Base-by-base conservation (phyloP, 2,329 filamentous ascomycete genomes). In the Sclerotinia sclerotiorum region DNA sequence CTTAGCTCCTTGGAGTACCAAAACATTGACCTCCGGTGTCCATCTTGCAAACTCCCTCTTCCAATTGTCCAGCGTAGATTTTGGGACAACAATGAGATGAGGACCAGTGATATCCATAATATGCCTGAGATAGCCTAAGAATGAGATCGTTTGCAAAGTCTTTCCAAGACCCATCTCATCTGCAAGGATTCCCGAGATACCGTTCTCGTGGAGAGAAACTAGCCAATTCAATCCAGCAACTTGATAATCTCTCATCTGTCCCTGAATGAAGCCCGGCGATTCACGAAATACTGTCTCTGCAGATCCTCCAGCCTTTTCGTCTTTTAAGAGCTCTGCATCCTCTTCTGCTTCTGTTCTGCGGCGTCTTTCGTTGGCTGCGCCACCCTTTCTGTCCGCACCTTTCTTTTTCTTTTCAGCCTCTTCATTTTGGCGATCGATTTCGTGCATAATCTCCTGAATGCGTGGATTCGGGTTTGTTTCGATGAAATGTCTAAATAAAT, bases 121-220 rank as follows among this genome's bases (percentile, higher is more conserved):
- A 80, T 97, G 95, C 76, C 95, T 89, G 55, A 99, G 84, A 77
- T 99, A 99, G 3, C 95, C 95, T 46, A 99, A 82, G 81, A 99
- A 99, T 1, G 95, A 91, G 70, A 99, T 99, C 0, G 95, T 99
- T 80, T 99, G 95, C 39, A 99, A 81, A 0, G 95, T 99, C 84
- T 99, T 99, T 76, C 95, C 95, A 27, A 99, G 84, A 80, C 95
- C 95, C 95, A 99, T 99, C 81, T 99, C 95, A 77, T 99, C 95
- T 70, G 95, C 95, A 62, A 99, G 83, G 72, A 99, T 99, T 74
- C 95, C 95, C 27, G 94, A 98, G 73, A 99, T 99, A 82, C 95
- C 95, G 76, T 99, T 99, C 80, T 99, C 95, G 76, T 99, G 95
- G 7, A 99, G 85, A 17, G 94, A 98, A 74, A 99, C 93, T 57